A percentile compares a stretch with the other conserved stretches of the same genome.
Evolutionary conservation across 164 flowering plant genomes (phyloP).

Genomic region (Magnolia sinica): DNA sequence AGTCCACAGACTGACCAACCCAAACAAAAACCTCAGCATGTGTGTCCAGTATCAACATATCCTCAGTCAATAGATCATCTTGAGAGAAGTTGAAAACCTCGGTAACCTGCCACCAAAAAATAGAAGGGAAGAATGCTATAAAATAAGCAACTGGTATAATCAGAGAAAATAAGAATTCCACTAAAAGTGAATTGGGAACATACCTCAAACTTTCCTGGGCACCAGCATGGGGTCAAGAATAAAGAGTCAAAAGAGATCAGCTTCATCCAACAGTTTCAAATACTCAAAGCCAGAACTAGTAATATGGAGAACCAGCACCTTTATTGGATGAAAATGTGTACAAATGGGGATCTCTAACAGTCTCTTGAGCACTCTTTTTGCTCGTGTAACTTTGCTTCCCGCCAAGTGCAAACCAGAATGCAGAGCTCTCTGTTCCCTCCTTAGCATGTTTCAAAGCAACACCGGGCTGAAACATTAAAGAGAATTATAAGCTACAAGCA

Average conservation of each 20-base stretch:
- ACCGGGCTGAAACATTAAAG: conserved; percentile 68
- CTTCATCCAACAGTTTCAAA: conserved; percentile 8
- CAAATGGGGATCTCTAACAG: conserved; percentile 86
- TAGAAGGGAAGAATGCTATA: background rate
- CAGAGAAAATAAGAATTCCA: conserved; percentile 1
- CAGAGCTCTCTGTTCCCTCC: conserved; percentile 96
- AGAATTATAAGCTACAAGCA: conserved; percentile 1
- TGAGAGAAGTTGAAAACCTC: conserved; percentile 91
- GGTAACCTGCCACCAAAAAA: conserved; percentile 50
- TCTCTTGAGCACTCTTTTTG: conserved; percentile 59
- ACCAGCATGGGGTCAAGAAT: conserved; percentile 30
- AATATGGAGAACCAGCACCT: conserved; percentile 40
- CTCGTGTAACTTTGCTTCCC: conserved; percentile 90
- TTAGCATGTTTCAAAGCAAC: conserved; percentile 79
- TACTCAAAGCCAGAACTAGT: background rate
- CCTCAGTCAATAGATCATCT: conserved; percentile 97
- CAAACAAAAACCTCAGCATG: conserved; percentile 97
- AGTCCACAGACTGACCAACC: conserved; percentile 88
- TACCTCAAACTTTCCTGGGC: conserved; percentile 95
- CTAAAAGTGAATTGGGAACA: conserved; percentile 10
- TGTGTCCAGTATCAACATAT: conserved; percentile 85
- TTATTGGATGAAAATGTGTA: conserved; percentile 68
- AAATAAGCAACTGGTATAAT: background rate
- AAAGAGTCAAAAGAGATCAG: conserved; percentile 21
- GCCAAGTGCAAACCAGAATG: conserved; percentile 96